phyloP scores from a whole-genome alignment of 768 basidiomycete species.

The Antrodiella citrinella region DNA sequence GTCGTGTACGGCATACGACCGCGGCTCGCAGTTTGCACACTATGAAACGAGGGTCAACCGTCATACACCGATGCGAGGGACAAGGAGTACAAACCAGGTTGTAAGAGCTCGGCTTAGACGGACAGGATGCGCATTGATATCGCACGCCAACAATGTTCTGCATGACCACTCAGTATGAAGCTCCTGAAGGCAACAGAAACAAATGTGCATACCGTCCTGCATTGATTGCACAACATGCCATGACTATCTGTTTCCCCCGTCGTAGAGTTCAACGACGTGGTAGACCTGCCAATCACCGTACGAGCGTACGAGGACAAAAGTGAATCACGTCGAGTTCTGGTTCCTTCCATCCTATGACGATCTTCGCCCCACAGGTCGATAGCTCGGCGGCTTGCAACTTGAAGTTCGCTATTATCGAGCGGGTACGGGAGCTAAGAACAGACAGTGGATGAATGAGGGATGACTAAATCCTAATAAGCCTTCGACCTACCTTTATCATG shows the following conservation, averaged over 20 bases:
- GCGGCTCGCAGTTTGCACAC: conserved; percentile 76
- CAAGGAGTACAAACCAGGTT: conserved; percentile 51
- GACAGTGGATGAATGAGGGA: not conserved
- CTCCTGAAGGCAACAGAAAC: not conserved
- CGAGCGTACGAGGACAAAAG: conserved; percentile 56
- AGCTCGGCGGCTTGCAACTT: conserved; percentile 68
- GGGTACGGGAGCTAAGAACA: conserved; percentile 73
- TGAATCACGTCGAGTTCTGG: conserved; percentile 45
- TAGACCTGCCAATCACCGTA: conserved; percentile 40
- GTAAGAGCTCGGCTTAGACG: conserved; percentile 61
- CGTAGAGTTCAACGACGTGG: conserved; percentile 1
- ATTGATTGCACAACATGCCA: conserved; percentile 51
- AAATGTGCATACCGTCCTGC: conserved; percentile 40
- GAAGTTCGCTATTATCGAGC: conserved; percentile 62
- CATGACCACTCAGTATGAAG: not conserved
- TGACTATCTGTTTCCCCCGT: conserved; percentile 37
- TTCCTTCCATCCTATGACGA: conserved; percentile 42
- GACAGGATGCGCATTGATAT: conserved; percentile 88
- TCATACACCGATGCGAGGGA: not conserved
- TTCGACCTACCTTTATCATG: conserved; percentile 72
- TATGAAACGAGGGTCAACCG: conserved; percentile 22
- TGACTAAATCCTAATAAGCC: not conserved
- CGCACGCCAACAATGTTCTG: conserved; percentile 71
- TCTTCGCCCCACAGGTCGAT: conserved; percentile 74
- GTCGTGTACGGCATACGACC: conserved; percentile 75